Percentiles rank a stretch among this genome's conserved stretches.
Evolutionary conservation across 1,139 yeast genomes (phyloP).

Genomic region (Candida albicans): DNA sequence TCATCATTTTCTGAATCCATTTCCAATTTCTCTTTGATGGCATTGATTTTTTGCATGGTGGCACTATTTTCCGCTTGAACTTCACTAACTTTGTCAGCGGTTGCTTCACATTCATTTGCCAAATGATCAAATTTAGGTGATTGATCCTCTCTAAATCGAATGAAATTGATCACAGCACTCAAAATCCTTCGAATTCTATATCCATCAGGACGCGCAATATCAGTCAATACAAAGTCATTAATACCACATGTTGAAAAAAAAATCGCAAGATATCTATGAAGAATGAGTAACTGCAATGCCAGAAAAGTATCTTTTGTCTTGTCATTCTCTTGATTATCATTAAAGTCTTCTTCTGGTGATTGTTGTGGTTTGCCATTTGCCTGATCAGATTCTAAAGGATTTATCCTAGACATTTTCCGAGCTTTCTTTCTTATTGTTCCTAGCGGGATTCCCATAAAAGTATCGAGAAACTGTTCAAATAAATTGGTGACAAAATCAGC

Average conservation of each 20-base stretch:
- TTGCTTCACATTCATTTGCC: conserved; percentile 53
- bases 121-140: conserved; percentile 67
- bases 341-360: not conserved
- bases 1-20: conserved; percentile 17
- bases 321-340: conserved; percentile 8
- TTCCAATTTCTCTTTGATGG: conserved; percentile 32
- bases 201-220: conserved; percentile 66
- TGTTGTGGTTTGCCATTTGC: not conserved
- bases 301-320: conserved; percentile 25
- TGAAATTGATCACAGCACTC: conserved; percentile 85
- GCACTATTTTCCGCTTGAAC: conserved; percentile 38
- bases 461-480: conserved; percentile 70
- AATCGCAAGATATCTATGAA: conserved; percentile 59
- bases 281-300: conserved; percentile 35
- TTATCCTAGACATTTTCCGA: conserved; percentile 4
- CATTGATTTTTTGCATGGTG: conserved; percentile 42
- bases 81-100: conserved; percentile 38
- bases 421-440: conserved; percentile 34
- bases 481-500: conserved; percentile 59
- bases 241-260: conserved; percentile 76
- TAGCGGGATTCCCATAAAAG: conserved; percentile 62
- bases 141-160: conserved; percentile 78
- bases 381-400: conserved; percentile 5
- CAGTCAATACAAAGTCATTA: conserved; percentile 71
- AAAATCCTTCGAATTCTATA: conserved; percentile 60